These are phyloP conservation scores for Boletus sensibilis DNA, from an alignment of 768 basidiomycete genomes.

Conservation along the genomic window DNA sequence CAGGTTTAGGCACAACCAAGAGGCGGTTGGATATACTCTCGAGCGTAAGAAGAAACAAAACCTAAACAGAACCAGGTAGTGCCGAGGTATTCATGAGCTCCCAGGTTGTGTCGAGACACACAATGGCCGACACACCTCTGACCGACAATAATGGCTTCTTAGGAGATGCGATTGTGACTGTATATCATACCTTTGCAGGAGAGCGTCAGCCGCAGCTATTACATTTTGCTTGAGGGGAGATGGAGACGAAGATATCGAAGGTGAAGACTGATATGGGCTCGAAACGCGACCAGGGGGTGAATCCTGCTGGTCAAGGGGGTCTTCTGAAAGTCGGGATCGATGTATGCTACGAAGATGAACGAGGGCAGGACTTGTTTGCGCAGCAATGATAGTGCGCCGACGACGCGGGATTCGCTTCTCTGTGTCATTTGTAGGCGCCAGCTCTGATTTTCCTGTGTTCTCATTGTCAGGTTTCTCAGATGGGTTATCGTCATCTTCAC, in stretches of 20 bases:
- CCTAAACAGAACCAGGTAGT: conserved; percentile 38
- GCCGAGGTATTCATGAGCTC: background rate
- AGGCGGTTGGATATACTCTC: conserved; percentile 93
- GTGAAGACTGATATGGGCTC: conserved; percentile 68
- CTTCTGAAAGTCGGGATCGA: conserved; percentile 61
- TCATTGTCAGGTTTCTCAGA: conserved; percentile 41
- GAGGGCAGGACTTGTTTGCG: conserved; percentile 74
- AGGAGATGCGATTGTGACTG: conserved; percentile 70
- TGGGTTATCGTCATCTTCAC: conserved; percentile 44
- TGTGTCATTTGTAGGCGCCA: conserved; percentile 8
- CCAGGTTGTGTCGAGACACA: background rate
- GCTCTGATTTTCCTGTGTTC: conserved; percentile 14
- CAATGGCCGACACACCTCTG: conserved; percentile 57
- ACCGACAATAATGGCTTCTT: conserved; percentile 83
- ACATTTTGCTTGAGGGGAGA: conserved; percentile 46
- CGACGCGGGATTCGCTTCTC: conserved; percentile 26
- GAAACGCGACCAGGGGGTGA: conserved; percentile 33
- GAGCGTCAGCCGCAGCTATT: conserved; percentile 47
- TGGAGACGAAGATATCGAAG: conserved; percentile 54
- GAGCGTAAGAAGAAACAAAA: conserved; percentile 82
- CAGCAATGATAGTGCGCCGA: conserved; percentile 55
- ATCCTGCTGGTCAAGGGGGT: conserved; percentile 73
- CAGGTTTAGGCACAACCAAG: conserved; percentile 88
- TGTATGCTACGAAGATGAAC: conserved; percentile 54
- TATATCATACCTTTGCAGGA: conserved; percentile 68